These are phyloP conservation scores for Candida parachauliodes DNA, from an alignment of 805 yeast species.

Conservation along the genomic window DNA sequence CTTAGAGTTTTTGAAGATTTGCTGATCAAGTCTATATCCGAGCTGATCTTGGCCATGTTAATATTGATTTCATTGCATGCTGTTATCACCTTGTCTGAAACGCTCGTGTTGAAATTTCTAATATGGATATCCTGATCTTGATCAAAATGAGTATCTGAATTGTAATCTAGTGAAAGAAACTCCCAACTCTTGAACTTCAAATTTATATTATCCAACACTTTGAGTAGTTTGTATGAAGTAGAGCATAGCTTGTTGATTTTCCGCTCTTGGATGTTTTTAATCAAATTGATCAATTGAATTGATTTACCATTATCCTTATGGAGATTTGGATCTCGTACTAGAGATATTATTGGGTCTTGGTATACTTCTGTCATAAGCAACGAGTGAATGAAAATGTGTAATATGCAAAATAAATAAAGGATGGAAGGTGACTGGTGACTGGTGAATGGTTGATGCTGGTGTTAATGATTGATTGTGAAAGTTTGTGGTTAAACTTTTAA, in stretches of 20 bases:
- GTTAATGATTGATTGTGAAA: background rate
- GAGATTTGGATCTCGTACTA: constrained; percentile 48
- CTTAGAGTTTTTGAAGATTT: constrained; percentile 36
- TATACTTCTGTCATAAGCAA: constrained; percentile 24
- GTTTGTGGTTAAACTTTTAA: too few relatives aligned
- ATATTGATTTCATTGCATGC: constrained; percentile 48
- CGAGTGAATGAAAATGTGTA: background rate
- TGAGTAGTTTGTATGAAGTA: constrained; percentile 42
- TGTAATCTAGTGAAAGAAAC: constrained; percentile 48
- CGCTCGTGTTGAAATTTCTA: constrained; percentile 45
- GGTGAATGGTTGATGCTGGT: background rate
- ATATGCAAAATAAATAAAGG: too few relatives aligned
- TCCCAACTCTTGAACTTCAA: constrained; percentile 51
- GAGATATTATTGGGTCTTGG: constrained; percentile 45
- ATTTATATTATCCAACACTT: constrained; percentile 49
- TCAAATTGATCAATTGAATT: constrained; percentile 35
- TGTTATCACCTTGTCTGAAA: constrained; percentile 51
- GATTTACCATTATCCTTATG: constrained; percentile 41
- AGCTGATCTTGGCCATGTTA: constrained; percentile 37
- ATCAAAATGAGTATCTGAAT: constrained; percentile 39
- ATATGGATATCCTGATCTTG: constrained; percentile 14
- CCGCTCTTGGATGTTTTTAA: constrained; percentile 39
- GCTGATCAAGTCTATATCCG: constrained; percentile 47
- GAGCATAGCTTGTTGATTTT: constrained; percentile 48
- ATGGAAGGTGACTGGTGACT: too few relatives aligned